Conservation (phyloP, 2,329 filamentous ascomycete genomes). For the Pseudopithomyces maydicus region DNA sequence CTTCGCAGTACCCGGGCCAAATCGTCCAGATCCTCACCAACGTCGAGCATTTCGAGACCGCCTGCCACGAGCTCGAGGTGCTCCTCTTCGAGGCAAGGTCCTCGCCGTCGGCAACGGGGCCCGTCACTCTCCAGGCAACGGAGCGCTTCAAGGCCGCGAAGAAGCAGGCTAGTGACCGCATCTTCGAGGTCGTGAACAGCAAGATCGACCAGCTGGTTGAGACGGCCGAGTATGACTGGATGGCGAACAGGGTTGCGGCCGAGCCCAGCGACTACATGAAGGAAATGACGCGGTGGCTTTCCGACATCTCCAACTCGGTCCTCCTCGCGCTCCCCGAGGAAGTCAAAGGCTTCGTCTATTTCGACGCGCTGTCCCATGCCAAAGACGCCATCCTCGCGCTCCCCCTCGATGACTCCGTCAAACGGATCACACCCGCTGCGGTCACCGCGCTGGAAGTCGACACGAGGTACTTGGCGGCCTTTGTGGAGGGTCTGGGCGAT, state of each 20-base stretch:
- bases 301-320: slow-evolving; percentile 95
- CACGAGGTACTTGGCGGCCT: slow-evolving; percentile 80
- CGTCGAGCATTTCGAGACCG: slow-evolving; percentile 92
- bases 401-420: slow-evolving; percentile 78
- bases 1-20: slow-evolving; percentile 92
- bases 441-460: slow-evolving; percentile 82
- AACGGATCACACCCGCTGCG: slow-evolving; percentile 84
- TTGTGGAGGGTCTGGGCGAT: slow-evolving; percentile 85
- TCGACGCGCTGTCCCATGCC: slow-evolving; percentile 91
- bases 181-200: slow-evolving; percentile 97
- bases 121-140: slow-evolving; percentile 80
- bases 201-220: slow-evolving; percentile 98
- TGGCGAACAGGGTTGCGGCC: slow-evolving; percentile 63
- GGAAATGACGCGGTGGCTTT: slow-evolving; percentile 88
- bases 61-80: slow-evolving; percentile 86
- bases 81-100: slow-evolving; percentile 84
- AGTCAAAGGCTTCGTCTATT: slow-evolving; percentile 98
- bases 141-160: slow-evolving; percentile 87
- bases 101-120: slow-evolving; percentile 78
- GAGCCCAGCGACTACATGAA: slow-evolving; percentile 95
- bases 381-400: slow-evolving; percentile 82
- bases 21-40: slow-evolving; percentile 99
- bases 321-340: slow-evolving; percentile 90
- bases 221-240: slow-evolving; percentile 96
- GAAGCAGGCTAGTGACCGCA: slow-evolving; percentile 94